phyloP scores from a whole-genome alignment of 1,139 yeast genomes.

The Lodderomyces orthopsilosis region DNA sequence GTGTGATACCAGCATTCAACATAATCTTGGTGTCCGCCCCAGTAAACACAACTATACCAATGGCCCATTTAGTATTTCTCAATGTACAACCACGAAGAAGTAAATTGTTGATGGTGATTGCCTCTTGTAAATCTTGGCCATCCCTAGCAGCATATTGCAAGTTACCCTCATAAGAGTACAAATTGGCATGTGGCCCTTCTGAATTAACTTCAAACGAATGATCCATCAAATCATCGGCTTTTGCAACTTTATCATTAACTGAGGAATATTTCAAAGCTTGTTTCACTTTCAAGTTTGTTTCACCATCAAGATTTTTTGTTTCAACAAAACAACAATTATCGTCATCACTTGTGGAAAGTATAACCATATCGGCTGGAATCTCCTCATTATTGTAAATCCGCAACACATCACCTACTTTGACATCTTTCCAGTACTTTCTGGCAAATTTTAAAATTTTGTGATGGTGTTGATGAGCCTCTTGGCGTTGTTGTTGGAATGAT shows the following conservation, averaged over 20 bases:
- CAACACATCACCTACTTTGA: conserved; percentile 53
- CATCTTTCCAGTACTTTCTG: conserved; percentile 50
- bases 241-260: conserved; percentile 28
- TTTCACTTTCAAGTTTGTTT: conserved; percentile 56
- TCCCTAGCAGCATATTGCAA: conserved; percentile 31
- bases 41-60: conserved; percentile 51
- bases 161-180: conserved; percentile 57
- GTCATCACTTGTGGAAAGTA: conserved; percentile 51
- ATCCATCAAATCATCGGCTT: conserved; percentile 44
- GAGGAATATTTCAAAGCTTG: conserved; percentile 46
- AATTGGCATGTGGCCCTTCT: conserved; percentile 56
- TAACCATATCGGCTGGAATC: conserved; percentile 54
- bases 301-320: conserved; percentile 61
- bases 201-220: conserved; percentile 45
- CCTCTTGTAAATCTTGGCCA: conserved; percentile 29
- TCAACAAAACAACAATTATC: conserved; percentile 57
- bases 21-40: conserved; percentile 57
- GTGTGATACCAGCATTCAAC: conserved; percentile 57
- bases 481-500: conserved; percentile 21
- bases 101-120: conserved; percentile 48
- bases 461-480: conserved; percentile 6
- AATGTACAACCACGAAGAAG: conserved; percentile 52
- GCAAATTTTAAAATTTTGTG: conserved; percentile 28
- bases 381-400: conserved; percentile 55
- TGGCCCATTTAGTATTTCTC: conserved; percentile 55